Evolutionary conservation across 2,329 filamentous ascomycete species (phyloP), one percentile per base, ranked within the genome.

Genomic region (Arthrinium phaeospermum): DNA sequence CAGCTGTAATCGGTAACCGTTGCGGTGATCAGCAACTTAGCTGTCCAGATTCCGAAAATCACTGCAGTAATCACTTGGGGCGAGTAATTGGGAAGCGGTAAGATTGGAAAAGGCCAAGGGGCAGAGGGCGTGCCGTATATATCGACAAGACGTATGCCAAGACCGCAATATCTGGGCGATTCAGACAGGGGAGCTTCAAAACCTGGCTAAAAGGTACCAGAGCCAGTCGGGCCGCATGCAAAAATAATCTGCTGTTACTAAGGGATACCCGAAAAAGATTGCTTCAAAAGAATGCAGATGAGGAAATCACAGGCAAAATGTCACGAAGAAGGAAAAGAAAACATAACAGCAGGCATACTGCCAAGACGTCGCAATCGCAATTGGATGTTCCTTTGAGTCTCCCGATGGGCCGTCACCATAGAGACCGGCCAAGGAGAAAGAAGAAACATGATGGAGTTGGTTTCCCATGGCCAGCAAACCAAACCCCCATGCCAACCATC

Each of bases 371-470:
- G 34, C 57, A 64, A 64, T 22, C 22, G 41, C 41, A 68, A 30
- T 27, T 45, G 14, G 41, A 30, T 68, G 67, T 47, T 46, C 41
- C 67, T 47, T 7, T 34, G 44, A 68, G 27, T 68, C 67, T 68
- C 67, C 46, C 67, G 67, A 68, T 68, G 41, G 27, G 16, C 44
- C 67, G 67, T 68, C 67, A 68, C 67, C 45, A 47, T 68, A 47
- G 41, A 68, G 67, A 68, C 67, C 19, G 34, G 41, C 57, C 53
- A 61, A 37, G 53, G 22, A 41, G 57, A 37, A 37, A n/a, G 53
- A 41, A 64, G 57, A 64, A 64, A 22, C 53, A 37, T 37, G 53
- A 61, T 61, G 53, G 53, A 37, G 53, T 61, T 64, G 57, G 57
- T 37, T 61, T 61, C 19, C 53, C 30, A 61, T n/a, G 53, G 22